These are phyloP conservation scores for Aureobasidium subglaciale DNA, from an alignment of 2,329 filamentous ascomycete species.

Conservation along the genomic window DNA sequence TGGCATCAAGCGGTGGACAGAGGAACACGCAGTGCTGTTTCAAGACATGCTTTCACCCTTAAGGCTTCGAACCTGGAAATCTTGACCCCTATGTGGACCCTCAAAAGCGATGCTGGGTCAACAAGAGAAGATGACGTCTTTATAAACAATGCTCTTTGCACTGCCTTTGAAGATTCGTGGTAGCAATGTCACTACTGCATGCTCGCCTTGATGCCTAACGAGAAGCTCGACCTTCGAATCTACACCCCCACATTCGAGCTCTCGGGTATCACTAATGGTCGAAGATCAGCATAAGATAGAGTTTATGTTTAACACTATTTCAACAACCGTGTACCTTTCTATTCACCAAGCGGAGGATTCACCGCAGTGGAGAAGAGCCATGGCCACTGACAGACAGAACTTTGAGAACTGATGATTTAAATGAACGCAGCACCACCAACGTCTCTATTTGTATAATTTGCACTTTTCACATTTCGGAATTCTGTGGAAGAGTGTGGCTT, in stretches of 20 bases:
- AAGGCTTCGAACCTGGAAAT: neutral
- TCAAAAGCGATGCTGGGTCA: neutral
- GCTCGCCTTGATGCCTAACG: slow-evolving; percentile 8
- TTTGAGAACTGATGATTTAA: too few species aligned
- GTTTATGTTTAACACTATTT: slow-evolving; percentile 3
- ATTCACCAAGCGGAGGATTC: neutral
- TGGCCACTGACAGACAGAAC: too few species aligned
- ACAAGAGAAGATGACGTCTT: neutral
- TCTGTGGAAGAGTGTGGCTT: neutral
- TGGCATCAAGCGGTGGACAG: neutral
- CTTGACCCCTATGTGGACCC: neutral
- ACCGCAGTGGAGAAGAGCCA: neutral
- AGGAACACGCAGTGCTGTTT: neutral
- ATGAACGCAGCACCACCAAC: neutral
- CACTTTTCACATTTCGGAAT: neutral
- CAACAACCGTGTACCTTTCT: neutral
- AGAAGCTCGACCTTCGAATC: neutral
- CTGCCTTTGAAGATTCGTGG: neutral
- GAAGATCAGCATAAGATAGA: slow-evolving; percentile 10
- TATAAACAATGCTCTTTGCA: neutral
- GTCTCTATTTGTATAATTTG: neutral
- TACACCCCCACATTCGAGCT: neutral
- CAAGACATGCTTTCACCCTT: neutral
- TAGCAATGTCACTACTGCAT: neutral
- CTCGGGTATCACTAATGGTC: neutral